Base-by-base conservation (phyloP, 768 basidiomycete genomes). In the Leccinum pellstonianum region DNA sequence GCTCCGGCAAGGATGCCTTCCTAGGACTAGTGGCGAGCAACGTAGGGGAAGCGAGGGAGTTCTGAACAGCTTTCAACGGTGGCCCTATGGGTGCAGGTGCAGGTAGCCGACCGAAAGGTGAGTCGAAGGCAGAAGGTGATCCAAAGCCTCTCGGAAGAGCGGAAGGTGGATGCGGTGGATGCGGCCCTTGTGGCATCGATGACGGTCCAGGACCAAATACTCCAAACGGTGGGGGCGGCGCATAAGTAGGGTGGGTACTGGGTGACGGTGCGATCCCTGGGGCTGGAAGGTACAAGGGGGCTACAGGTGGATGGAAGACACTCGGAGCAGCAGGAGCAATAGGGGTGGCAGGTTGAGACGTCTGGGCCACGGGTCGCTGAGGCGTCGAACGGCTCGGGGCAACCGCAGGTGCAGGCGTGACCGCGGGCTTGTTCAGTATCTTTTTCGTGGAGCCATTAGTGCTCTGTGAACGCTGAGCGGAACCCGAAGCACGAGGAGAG, bases 371-470 rank as follows among this genome's bases (percentile, higher is more conserved):
- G 5, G 72, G 64, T 15, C 75, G 76, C 43, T 77, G 76, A 21
- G 76, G 75, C 48, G 73, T 76, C 33, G 75, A 70, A 48, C 77
- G 76, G 48, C 68, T 74, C 4, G 75, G 63, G 63, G 62, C 77
- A 69, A 54, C 76, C 67, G 38, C 67, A 57, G 61, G 57, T 2
- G 73, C 59, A 60, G 78, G 71, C 17, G 70, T 56, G 19, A 71
- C 54, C 15, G 70, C 55, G 15, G 75, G 69, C 72, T 87, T 88
- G 68, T 76, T 82, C 67, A 80, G 75, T 57, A 80, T 82, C 79
- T 88, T 90, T 81, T 89, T 90, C 50, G 80, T 69, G 15, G 74
- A 70, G 21, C 80, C 77, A 62, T 80, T 82, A 41, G 75, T 77
- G 38, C 78, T 79, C 9, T 79, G 79, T 31, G 79, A 77, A 37